Conservation (phyloP, 306 rosid genomes). For the Prunus armeniaca region DNA sequence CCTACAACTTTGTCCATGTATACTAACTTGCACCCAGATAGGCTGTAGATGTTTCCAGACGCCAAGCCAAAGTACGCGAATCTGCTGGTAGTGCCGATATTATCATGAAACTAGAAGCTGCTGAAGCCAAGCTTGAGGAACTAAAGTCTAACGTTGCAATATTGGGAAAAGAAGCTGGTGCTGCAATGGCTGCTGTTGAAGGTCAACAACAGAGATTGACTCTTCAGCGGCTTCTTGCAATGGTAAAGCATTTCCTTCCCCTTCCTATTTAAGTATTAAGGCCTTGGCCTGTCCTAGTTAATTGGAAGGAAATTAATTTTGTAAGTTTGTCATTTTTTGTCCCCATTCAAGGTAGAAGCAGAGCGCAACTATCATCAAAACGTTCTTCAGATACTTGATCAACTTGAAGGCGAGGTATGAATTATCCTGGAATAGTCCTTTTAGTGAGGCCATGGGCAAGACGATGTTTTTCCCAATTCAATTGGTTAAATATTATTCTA, state of each 20-base stretch:
- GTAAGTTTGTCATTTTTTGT: slow-evolving; percentile 16
- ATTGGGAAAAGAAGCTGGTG: slow-evolving; percentile 84
- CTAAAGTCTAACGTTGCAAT: slow-evolving; percentile 69
- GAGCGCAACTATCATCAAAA: slow-evolving; percentile 80
- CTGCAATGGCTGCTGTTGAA: slow-evolving; percentile 90
- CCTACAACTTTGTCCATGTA: slow-evolving; percentile 29
- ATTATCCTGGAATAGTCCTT: neutral
- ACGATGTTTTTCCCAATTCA: neutral
- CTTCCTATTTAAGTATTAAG: neutral
- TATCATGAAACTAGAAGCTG: slow-evolving; percentile 72
- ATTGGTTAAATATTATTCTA: neutral
- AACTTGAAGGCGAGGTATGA: slow-evolving; percentile 76
- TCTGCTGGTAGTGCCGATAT: slow-evolving; percentile 60
- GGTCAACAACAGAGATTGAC: slow-evolving; percentile 87
- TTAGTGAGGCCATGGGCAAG: neutral
- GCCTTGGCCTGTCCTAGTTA: neutral
- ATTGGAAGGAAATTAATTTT: neutral
- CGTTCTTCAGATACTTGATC: slow-evolving; percentile 73
- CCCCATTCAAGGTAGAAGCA: slow-evolving; percentile 60
- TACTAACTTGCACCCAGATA: slow-evolving; percentile 55
- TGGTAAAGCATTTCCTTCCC: slow-evolving; percentile 44
- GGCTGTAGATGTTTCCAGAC: slow-evolving; percentile 84
- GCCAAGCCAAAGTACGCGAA: slow-evolving; percentile 73
- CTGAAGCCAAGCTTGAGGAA: slow-evolving; percentile 71
- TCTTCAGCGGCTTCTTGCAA: slow-evolving; percentile 80